Base-by-base conservation (phyloP, 2,329 filamentous ascomycete species). In the Neofusicoccum ribis region DNA sequence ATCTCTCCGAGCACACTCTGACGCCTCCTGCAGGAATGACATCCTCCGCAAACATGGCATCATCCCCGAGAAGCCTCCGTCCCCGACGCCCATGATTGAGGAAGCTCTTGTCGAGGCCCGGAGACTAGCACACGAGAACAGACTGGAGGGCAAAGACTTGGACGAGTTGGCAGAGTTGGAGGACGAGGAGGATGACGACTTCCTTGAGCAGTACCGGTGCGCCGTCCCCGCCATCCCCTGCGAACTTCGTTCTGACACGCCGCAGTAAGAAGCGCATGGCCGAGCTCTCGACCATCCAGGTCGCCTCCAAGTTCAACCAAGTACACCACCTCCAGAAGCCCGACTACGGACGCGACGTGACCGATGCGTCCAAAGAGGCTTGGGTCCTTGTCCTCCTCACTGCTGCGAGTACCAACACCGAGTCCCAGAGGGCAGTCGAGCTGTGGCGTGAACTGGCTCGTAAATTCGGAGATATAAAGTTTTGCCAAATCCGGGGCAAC, bases 51-150 rank as follows among this genome's bases (percentile, higher is more conserved):
- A 96, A 78, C 93, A 99, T 82, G 92, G 93, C 70, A 85, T 99
- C 70, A 98, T 99, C 68, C 95, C 95, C n/a, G 93, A 98, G 77
- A 98, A 97, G 77, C 93, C 94, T 0, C 93, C 93, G 3, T 97
- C 94, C 51, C 95, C 95, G 2, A 97, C 95, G 2, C 93, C 93
- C 6, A 89, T 97, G 81, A 97, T 99, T 72, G 91, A 99, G 80
- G 94, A 98, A 82, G 95, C 95, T 3, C 87, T 99, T 52, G 79
- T 90, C 20, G 91, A 97, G 81, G 95, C 91, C 12, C 87, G 91
- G 66, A 84, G 89, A 71, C 84, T 96, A 68, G 93, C 93, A 34
- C 89, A 98, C 73, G 94, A 97, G 76, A 97, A 97, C 76, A 84
- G 95, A 62, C 82, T 99, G 1, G 93, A 98, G 77, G 92, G 93